Evolutionary conservation across 495 filamentous ascomycete genomes (phyloP), one percentile per base, ranked within the genome.

Genomic region (Talaromyces liani): DNA sequence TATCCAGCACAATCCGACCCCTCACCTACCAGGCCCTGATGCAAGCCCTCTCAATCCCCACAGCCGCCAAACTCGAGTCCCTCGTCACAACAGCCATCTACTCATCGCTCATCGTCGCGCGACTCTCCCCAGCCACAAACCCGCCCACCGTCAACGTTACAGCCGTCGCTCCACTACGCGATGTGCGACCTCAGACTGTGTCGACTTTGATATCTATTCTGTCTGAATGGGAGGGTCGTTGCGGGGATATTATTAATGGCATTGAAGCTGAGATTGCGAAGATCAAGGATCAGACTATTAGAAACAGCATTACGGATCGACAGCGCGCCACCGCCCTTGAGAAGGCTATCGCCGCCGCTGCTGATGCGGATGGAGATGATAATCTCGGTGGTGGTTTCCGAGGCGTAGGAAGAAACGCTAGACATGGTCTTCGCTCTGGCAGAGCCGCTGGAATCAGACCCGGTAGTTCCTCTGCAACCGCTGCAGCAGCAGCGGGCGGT

Each of bases 31-130:
- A 79, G 36, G 69, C 82, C 58, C 86, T 98, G 31, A 86, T 85
- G 62, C 45, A 65, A 29, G 75, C 79, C 7, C 90, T 98, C 60
- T 84, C 81, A 60, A 87, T 97, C 33, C 67, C 85, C 58, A 82
- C 77, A 63, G 71, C 82, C 61, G 84, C 89, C 34, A 86, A 88
- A 47, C 88, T 98, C 67, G 94, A 98, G 80, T 85, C 92, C 67
- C 87, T 98, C 61, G 84, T 98, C 64, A 96, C 94, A 72, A 85
- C 85, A 66, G 85, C 92, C 66, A 90, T 97, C 74, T 98, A 97
- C 81, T 83, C 88, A 41, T 88, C 86, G 20, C 85, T 98, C 0
- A 73, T 98, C 39, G 81, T 82, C 25, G 94, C 85, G 7, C 91
- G 91, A 65, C 88, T 98, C 41, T 90, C 93, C 71, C 90, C 93